These are phyloP conservation scores for Hippophae tibetana DNA, from an alignment of 306 rosid genomes.

Conservation along the genomic window DNA sequence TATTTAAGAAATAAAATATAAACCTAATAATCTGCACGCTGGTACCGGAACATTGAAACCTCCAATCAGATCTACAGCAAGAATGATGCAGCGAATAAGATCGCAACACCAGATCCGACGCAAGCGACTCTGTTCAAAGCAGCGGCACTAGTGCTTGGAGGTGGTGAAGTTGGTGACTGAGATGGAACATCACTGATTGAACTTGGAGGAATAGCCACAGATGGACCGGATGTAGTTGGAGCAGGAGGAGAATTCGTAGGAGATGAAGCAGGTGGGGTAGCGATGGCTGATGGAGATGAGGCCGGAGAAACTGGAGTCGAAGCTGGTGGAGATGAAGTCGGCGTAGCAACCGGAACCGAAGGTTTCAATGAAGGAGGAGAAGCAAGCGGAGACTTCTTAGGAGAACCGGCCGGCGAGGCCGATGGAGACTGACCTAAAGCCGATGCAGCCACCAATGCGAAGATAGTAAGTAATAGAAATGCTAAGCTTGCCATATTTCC, in stretches of 20 bases:
- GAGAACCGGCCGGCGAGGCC: constrained; percentile 29
- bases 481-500: constrained; percentile 41
- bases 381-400: constrained; percentile 20
- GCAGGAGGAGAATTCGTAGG: constrained; percentile 23
- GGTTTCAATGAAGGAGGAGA: constrained; percentile 6
- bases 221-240: constrained; percentile 23
- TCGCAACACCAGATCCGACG: constrained; percentile 38
- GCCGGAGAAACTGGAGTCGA: background rate
- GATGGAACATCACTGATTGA: constrained; percentile 5
- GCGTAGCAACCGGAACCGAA: constrained; percentile 15
- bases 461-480: constrained; percentile 14
- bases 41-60: background rate
- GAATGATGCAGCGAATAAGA: constrained; percentile 25
- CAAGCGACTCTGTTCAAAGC: constrained; percentile 18
- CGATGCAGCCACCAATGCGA: constrained; percentile 29
- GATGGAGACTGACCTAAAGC: constrained; percentile 31
- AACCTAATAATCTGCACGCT: no score
- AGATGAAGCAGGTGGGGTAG: constrained; percentile 18
- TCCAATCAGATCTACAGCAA: constrained; percentile 39
- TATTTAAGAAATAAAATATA: no score
- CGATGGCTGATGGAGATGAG: background rate
- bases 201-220: background rate
- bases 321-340: constrained; percentile 10
- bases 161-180: constrained; percentile 14
- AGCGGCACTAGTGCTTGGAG: constrained; percentile 22